Conservation (phyloP, 2,329 filamentous ascomycete genomes). For the Xylariaceae sp. region DNA sequence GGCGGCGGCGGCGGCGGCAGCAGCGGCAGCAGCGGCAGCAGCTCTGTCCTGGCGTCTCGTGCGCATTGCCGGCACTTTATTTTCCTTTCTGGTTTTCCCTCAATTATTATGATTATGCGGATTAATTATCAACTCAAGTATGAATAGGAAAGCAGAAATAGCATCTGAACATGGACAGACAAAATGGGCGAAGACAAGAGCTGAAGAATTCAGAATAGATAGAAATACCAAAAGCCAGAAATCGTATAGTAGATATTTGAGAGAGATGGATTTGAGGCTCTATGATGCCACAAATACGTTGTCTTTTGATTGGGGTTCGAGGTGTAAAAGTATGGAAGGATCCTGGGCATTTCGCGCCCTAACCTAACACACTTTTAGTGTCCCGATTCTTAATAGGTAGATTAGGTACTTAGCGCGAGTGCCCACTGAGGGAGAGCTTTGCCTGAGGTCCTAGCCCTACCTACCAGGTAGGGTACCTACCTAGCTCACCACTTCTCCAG, state of each 20-base stretch:
- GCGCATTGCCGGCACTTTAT: constrained; percentile 15
- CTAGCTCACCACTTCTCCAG: too few species aligned
- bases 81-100: background rate
- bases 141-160: background rate
- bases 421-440: too few species aligned
- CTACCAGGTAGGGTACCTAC: too few species aligned
- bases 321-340: background rate
- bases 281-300: background rate
- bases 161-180: background rate
- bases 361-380: too few species aligned
- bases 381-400: too few species aligned
- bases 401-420: too few species aligned
- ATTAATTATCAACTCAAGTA: background rate
- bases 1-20: background rate
- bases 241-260: background rate
- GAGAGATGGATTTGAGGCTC: background rate
- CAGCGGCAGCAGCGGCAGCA: constrained; percentile 6
- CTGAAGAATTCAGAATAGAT: background rate
- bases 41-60: constrained; percentile 21
- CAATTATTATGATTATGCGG: background rate
- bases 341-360: too few species aligned
- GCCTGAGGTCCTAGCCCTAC: too few species aligned
- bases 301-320: background rate
- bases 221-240: background rate
- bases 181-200: background rate